Conservation (phyloP, 805 yeast genomes). For the Cyberlindnera veronae region DNA sequence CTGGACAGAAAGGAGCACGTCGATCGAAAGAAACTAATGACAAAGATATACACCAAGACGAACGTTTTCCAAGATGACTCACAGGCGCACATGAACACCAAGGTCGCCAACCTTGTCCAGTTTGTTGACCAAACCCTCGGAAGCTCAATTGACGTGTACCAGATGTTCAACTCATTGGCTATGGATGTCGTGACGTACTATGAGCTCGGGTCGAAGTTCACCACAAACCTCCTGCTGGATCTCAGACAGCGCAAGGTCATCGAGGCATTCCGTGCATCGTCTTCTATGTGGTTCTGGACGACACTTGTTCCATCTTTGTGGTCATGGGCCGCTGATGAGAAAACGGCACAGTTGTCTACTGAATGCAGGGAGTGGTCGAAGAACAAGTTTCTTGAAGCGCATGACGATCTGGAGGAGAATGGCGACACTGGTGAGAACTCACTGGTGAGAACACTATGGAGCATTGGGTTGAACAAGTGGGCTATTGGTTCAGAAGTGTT, state of each 20-base stretch:
- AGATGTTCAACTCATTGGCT: constrained; percentile 66
- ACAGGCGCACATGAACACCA: constrained; percentile 32
- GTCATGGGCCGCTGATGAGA: constrained; percentile 42
- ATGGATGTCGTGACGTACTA: constrained; percentile 66
- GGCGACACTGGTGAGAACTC: constrained; percentile 18
- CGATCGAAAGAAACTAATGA: constrained; percentile 37
- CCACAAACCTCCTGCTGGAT: constrained; percentile 42
- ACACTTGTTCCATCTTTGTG: constrained; percentile 56
- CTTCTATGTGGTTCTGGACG: constrained; percentile 64
- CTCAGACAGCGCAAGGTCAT: constrained; percentile 40
- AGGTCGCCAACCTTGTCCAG: constrained; percentile 29
- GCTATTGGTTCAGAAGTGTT: constrained; percentile 45
- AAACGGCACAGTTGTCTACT: constrained; percentile 36
- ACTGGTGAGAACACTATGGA: not conserved
- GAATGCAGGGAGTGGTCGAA: constrained; percentile 45
- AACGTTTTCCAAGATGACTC: constrained; percentile 32
- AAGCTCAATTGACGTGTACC: constrained; percentile 48
- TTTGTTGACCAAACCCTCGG: constrained; percentile 15
- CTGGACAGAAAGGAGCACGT: constrained; percentile 48
- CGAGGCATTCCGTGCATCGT: constrained; percentile 43
- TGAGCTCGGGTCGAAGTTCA: constrained; percentile 50
- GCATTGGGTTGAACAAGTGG: constrained; percentile 24
- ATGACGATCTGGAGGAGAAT: constrained; percentile 19
- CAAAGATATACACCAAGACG: constrained; percentile 44
- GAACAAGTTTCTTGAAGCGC: constrained; percentile 26